These are phyloP conservation scores for Daldinia childiae DNA, from an alignment of 495 filamentous ascomycete species.

Conservation along the genomic window DNA sequence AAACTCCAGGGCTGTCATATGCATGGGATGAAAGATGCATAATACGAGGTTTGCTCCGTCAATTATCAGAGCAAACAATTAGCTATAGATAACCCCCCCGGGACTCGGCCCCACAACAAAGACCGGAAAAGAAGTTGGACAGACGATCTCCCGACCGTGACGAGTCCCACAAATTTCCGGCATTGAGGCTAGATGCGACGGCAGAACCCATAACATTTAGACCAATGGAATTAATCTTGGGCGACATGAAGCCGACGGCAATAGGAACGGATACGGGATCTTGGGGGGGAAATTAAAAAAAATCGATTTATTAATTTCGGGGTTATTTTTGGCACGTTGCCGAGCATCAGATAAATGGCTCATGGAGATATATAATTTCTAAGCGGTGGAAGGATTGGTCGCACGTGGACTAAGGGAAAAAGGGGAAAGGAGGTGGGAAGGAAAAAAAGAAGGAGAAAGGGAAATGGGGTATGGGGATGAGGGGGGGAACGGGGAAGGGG, in stretches of 20 bases:
- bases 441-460: slow-evolving; percentile 4
- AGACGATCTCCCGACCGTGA: slow-evolving; percentile 35
- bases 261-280: background rate
- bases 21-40: slow-evolving; percentile 7
- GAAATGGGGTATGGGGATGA: slow-evolving; percentile 3
- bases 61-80: background rate
- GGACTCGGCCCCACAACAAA: slow-evolving; percentile 32
- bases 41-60: slow-evolving; percentile 10
- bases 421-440: slow-evolving; percentile 4
- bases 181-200: slow-evolving; percentile 28
- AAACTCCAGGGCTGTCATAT: slow-evolving; percentile 1
- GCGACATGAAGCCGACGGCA: slow-evolving; percentile 11
- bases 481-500: background rate
- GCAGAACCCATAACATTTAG: slow-evolving; percentile 18
- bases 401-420: slow-evolving; percentile 14
- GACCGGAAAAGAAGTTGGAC: slow-evolving; percentile 21
- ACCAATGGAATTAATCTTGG: slow-evolving; percentile 16
- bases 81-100: slow-evolving; percentile 15
- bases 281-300: background rate
- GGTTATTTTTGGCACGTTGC: background rate
- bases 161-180: slow-evolving; percentile 39
- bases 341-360: slow-evolving; percentile 8
- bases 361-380: slow-evolving; percentile 3
- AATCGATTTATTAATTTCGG: background rate
- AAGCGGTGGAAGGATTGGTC: slow-evolving; percentile 9